Evolutionary conservation across 352 stramenopile species (phyloP), one percentile per base, ranked within the genome.

Genomic region (Peronospora destructor): DNA sequence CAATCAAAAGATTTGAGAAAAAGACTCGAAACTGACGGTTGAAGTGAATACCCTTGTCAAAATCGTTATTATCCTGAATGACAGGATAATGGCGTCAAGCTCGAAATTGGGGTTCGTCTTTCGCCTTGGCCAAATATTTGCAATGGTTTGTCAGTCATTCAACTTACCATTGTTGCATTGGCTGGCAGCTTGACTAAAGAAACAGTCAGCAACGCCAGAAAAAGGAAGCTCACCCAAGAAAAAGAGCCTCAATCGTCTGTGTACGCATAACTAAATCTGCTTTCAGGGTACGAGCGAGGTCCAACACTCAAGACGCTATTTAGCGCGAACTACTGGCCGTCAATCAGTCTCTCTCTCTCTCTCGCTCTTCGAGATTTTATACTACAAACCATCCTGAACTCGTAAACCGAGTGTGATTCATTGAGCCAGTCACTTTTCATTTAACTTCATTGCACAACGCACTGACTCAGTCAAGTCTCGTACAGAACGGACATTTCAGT

Each of bases 361-460:
- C 19, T 21, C 19, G 19, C 56, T 65, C 49, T 65, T 47, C 41
- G 46, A 37, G 49, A 52, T 64, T 44, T 64, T 54, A 64, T 58
- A 60, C 56, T 45, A 16, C 19, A 21, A 21, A 21, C 19, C 19
- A 21, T 21, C 3, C 19, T 21, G 19, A 3, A 21, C 3, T 21
- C 19, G 1, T 1, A 21, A 21, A 21, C 19, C 19, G 3, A 21
- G 19, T 21, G 19, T 21, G 1, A 21, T 21, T 3, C 19, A 21
- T 21, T 21, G 32, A 6, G 6, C 26, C 26, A 38, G 46, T 49
- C 53, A 58, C 52, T 61, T 40, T 16, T 8, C 42, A 21, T 3
- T 21, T n/a, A 16, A n/a, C 33, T 17, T 34, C 34, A 28, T 49
- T 49, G 42, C 55, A 54, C 43, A 36, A 50, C 38, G 32, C 19